These are phyloP conservation scores for Colletotrichum higginsianum DNA, from an alignment of 2,329 filamentous ascomycete species.

Conservation along the genomic window DNA sequence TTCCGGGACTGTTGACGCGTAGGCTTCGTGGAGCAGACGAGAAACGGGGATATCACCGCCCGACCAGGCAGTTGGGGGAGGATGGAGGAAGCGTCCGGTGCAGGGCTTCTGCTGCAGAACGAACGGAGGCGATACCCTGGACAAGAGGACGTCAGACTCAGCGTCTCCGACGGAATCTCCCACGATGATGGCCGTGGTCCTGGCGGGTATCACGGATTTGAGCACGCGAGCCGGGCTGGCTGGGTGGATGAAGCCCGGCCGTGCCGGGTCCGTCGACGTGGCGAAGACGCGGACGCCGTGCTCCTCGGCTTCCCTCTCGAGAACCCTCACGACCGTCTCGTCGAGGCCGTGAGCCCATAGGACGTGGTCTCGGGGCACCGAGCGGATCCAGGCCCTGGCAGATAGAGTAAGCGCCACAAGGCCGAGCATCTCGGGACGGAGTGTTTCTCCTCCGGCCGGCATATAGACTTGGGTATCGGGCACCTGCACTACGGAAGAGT, in stretches of 20 bases:
- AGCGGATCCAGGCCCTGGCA: slow-evolving; percentile 13
- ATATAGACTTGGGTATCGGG: neutral
- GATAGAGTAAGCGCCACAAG: neutral
- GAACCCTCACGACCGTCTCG: neutral
- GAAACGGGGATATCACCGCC: neutral
- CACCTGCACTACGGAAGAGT: neutral
- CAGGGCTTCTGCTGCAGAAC: neutral
- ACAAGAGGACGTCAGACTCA: neutral
- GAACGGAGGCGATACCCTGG: neutral
- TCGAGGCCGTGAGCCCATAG: neutral
- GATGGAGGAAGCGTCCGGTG: neutral
- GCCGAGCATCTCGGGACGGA: neutral
- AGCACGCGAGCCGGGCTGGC: neutral
- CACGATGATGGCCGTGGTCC: neutral
- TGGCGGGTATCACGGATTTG: neutral
- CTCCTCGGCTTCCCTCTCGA: neutral
- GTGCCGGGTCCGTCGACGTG: neutral
- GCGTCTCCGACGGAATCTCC: neutral
- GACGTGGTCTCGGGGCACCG: slow-evolving; percentile 3
- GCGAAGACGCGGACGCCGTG: neutral
- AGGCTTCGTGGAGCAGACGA: neutral
- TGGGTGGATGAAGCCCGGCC: neutral
- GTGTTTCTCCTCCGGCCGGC: neutral
- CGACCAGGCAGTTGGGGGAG: neutral
- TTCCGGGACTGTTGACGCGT: neutral